A percentile compares a stretch with the other conserved stretches of the same genome.
These are phyloP conservation scores for Torulaspora microellipsoides DNA, from an alignment of 805 yeast genomes.

Conservation along the genomic window DNA sequence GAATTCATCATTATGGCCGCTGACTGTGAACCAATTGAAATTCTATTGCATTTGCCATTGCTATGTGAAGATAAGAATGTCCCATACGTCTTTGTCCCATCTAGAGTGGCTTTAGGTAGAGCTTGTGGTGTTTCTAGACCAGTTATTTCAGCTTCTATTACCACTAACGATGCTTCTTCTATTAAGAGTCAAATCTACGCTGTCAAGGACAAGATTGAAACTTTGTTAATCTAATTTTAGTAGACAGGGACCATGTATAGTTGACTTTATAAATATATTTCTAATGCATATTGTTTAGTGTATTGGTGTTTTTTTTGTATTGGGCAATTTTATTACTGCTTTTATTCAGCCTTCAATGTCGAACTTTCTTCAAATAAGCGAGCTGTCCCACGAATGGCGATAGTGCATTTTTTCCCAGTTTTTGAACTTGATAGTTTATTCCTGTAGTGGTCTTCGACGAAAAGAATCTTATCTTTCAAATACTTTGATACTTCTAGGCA, in stretches of 20 bases:
- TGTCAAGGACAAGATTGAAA: slow-evolving; percentile 98
- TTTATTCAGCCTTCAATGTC: too few species aligned
- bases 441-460: too few species aligned
- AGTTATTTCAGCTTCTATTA: slow-evolving; percentile 96
- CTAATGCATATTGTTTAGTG: neutral
- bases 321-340: neutral
- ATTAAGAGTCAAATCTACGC: slow-evolving; percentile 95
- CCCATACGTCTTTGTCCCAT: slow-evolving; percentile 97
- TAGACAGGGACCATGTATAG: too few species aligned
- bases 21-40: slow-evolving; percentile 98
- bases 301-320: neutral
- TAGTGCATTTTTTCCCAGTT: too few species aligned
- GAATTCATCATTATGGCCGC: slow-evolving; percentile 99
- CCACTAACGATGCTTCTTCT: slow-evolving; percentile 97
- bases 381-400: too few species aligned
- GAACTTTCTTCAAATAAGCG: too few species aligned
- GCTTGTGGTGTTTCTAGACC: slow-evolving; percentile 99
- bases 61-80: slow-evolving; percentile 99
- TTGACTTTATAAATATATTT: too few species aligned
- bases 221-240: slow-evolving; percentile 69
- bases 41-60: slow-evolving; percentile 92
- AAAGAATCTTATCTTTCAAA: too few species aligned
- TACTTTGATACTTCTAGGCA: too few species aligned
- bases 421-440: too few species aligned
- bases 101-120: slow-evolving; percentile 98